phyloP scores from a whole-genome alignment of 23 red algal species.

The Gracilaria domingensis region DNA sequence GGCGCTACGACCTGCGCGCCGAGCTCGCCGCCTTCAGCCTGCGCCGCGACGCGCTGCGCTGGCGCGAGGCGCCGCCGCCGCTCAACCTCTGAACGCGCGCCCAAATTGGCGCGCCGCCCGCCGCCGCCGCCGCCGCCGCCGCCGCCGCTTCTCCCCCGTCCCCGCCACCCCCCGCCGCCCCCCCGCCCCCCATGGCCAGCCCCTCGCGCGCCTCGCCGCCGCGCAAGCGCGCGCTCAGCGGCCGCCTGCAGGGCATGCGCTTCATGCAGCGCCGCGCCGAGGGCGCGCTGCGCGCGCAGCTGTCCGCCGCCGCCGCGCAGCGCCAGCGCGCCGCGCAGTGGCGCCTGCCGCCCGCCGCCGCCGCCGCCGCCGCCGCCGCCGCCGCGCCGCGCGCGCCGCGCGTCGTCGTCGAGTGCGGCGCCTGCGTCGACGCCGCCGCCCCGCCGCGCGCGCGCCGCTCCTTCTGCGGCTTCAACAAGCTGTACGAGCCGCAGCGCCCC shows the following conservation, averaged over 20 bases:
- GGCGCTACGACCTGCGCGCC: conserved; percentile 1
- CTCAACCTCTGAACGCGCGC: not conserved
- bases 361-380: not conserved
- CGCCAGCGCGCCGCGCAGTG: conserved; percentile 36
- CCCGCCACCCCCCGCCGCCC: not conserved
- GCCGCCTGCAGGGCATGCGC: conserved; percentile 58
- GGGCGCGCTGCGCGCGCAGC: conserved; percentile 15
- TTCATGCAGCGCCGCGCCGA: conserved; percentile 68
- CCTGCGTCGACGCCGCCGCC: not conserved
- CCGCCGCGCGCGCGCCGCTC: conserved; percentile 31
- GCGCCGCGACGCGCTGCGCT: not conserved
- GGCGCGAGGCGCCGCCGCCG: conserved; percentile 6
- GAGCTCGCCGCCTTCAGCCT: not conserved
- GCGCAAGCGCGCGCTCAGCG: conserved; percentile 37
- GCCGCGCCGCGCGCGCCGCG: not conserved
- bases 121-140: conserved; percentile 10
- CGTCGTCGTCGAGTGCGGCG: conserved; percentile 44
- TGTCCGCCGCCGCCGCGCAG: conserved; percentile 12
- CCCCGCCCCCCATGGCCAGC: not conserved
- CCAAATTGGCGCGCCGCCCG: not conserved
- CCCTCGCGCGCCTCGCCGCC: conserved; percentile 4
- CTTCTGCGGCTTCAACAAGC: conserved; percentile 57
- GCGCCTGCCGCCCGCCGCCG: not conserved
- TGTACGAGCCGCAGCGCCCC: not conserved
- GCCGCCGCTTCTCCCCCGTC: not conserved